These are phyloP conservation scores for Colletotrichum sidae DNA, from an alignment of 2,329 filamentous ascomycete species.

Conservation along the genomic window DNA sequence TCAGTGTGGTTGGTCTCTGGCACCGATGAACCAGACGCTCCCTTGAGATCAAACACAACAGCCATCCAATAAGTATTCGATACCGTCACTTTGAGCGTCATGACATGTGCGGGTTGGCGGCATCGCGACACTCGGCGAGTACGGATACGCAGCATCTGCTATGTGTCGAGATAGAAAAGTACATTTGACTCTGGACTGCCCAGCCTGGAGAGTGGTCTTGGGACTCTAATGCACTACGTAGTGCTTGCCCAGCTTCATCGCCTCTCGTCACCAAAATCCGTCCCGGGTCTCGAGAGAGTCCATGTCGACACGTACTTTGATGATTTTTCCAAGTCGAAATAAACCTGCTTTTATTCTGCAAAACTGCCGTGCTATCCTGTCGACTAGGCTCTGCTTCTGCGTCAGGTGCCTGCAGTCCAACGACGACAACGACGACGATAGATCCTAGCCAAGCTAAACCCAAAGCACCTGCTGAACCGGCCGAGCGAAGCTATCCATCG, in stretches of 20 bases:
- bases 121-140: background rate
- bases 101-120: no score
- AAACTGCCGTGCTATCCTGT: constrained; percentile 1
- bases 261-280: background rate
- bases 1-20: background rate
- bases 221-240: constrained; percentile 22
- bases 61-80: no score
- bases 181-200: constrained; percentile 12
- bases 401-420: no score
- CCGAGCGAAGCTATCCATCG: constrained; percentile 9
- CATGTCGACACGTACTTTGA: background rate
- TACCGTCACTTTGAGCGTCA: no score
- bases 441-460: no score
- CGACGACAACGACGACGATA: no score
- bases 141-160: background rate
- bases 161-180: background rate
- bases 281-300: no score
- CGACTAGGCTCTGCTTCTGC: background rate
- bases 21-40: constrained; percentile 4
- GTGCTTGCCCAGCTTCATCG: constrained; percentile 7
- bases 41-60: background rate
- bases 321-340: background rate
- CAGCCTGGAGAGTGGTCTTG: constrained; percentile 19
- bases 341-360: constrained; percentile 18
- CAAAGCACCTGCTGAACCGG: no score